These are phyloP conservation scores for Anethum foeniculum DNA, from an alignment of 140 eudicot genomes.

Conservation along the genomic window DNA sequence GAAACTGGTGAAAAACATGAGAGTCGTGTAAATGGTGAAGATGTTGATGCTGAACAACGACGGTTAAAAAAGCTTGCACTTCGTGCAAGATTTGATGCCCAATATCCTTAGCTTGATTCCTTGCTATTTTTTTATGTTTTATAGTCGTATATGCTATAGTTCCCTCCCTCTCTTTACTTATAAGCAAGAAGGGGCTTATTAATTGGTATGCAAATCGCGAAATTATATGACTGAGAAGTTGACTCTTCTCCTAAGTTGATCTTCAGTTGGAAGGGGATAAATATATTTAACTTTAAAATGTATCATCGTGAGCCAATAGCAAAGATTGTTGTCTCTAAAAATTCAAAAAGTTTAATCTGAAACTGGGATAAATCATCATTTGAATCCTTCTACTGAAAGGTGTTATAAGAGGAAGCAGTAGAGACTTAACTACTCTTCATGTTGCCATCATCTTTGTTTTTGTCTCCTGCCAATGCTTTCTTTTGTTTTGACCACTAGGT, in stretches of 20 bases:
- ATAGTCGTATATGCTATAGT: background rate
- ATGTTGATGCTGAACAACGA: constrained; percentile 40
- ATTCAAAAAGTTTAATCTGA: background rate
- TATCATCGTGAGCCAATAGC: background rate
- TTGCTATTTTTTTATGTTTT: background rate
- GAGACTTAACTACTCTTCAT: background rate
- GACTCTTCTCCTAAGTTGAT: background rate
- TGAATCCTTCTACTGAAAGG: background rate
- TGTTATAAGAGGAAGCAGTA: background rate
- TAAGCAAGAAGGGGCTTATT: background rate
- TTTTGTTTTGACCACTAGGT: background rate
- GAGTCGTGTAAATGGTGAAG: constrained; percentile 28
- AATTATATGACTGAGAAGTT: background rate
- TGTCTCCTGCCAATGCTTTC: background rate
- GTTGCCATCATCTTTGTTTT: background rate
- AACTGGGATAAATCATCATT: background rate
- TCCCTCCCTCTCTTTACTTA: background rate
- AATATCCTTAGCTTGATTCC: constrained; percentile 55
- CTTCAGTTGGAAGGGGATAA: background rate
- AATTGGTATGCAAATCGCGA: background rate
- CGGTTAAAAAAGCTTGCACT: constrained; percentile 83
- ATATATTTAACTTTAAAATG: background rate
- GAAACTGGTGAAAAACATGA: constrained; percentile 70
- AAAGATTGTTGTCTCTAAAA: background rate
- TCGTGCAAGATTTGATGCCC: constrained; percentile 85